These are phyloP conservation scores for Epichloe gansuensis DNA, from an alignment of 2,329 filamentous ascomycete genomes.

Conservation along the genomic window DNA sequence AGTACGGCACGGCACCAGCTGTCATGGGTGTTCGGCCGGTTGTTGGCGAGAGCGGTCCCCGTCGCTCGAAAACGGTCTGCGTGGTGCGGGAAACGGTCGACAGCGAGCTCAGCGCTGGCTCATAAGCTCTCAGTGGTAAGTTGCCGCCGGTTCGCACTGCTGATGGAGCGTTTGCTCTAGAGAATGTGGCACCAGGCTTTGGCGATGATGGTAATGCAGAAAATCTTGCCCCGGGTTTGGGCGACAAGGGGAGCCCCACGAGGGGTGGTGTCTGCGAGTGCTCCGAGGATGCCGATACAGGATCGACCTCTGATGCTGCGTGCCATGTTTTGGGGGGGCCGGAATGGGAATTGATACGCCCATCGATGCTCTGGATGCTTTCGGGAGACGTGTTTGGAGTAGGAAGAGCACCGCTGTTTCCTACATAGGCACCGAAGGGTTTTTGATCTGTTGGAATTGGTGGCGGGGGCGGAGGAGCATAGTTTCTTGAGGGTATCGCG, in stretches of 20 bases:
- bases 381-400: constrained; percentile 27
- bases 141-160: constrained; percentile 44
- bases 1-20: constrained; percentile 54
- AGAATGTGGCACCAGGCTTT: constrained; percentile 37
- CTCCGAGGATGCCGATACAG: constrained; percentile 39
- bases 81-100: constrained; percentile 33
- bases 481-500: constrained; percentile 43
- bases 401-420: constrained; percentile 14
- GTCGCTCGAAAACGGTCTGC: constrained; percentile 51
- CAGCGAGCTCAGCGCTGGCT: constrained; percentile 41
- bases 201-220: constrained; percentile 35
- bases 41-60: constrained; percentile 38
- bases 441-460: constrained; percentile 37
- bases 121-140: constrained; percentile 49
- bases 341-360: constrained; percentile 35
- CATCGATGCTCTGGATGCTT: constrained; percentile 38
- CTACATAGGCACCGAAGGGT: constrained; percentile 21
- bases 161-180: constrained; percentile 35
- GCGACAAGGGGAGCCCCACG: constrained; percentile 37
- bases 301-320: constrained; percentile 30
- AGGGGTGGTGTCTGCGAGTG: constrained; percentile 36
- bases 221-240: constrained; percentile 21
- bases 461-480: constrained; percentile 43
- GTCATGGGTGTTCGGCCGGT: constrained; percentile 50
- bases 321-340: constrained; percentile 22